Base-by-base conservation (phyloP, 768 basidiomycete species). In the Dacryopinax spathularia region DNA sequence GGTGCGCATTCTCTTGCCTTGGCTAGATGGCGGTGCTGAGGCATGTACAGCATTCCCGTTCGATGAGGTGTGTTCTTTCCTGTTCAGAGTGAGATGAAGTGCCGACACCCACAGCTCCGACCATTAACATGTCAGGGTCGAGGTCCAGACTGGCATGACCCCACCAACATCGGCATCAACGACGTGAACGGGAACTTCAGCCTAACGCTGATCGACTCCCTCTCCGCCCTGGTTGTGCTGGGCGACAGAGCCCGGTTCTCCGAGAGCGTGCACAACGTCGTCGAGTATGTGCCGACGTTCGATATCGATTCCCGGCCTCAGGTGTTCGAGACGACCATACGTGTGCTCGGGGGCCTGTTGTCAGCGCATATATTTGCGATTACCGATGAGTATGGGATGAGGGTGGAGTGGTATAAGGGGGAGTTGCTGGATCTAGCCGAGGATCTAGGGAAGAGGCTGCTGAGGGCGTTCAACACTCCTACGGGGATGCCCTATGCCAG, bases 281-380 rank as follows among this genome's bases (percentile, higher is more conserved):
- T 95, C 60, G 74, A 84, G 62, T 84, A 82, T 80, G 89, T 96
- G 36, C 48, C 48, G 48, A 86, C 86, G 0, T 97, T 96, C 73
- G 89, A 97, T 71, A 87, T 92, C 64, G 86, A 97, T 74, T 91
- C 91, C 39, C 91, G 85, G 73, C 92, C 96, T n/a, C 95, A 99
- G 79, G 88, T 98, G 2, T 99, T 99, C 70, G 95, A 99, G 77
- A 90, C 89, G 10, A 97, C 91, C 0, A 98, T 98, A 63, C 84
- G 94, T 29, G 91, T 93, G 5, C 77, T 99, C 9, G 96, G 96
- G 2, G 91, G 92, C 2, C 80, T 99, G 35, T 73, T 93, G 15
- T 91, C 89, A 6, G 92, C 84, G 27, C 92, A 93, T 69, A 82
- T 87, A 61, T 88, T 71, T 64, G 72, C 68, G 64, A 36, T 69